Evolutionary conservation across 2,329 filamentous ascomycete genomes (phyloP).

Genomic region (Cephalotrichum gorgonifer): DNA sequence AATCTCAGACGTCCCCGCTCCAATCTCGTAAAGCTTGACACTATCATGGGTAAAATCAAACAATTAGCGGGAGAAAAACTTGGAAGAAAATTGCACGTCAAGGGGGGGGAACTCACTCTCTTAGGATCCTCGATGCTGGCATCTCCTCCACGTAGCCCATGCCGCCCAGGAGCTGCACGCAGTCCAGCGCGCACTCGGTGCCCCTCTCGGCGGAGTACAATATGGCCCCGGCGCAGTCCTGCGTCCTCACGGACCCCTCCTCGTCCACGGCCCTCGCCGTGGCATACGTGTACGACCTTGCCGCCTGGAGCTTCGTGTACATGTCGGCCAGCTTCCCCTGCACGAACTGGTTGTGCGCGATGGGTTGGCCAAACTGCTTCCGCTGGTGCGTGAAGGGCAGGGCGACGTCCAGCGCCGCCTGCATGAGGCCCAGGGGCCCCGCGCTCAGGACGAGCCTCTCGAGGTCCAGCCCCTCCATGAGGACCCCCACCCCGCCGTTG

Average conservation of each 20-base stretch:
- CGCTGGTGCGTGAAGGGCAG: constrained; percentile 84
- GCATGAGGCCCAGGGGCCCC: constrained; percentile 89
- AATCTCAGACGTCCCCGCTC: constrained; percentile 90
- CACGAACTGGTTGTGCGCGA: constrained; percentile 86
- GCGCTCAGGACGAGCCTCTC: constrained; percentile 87
- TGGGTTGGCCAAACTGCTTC: constrained; percentile 77
- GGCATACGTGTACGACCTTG: constrained; percentile 76
- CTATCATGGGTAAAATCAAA: constrained; percentile 20
- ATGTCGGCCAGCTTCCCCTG: constrained; percentile 93
- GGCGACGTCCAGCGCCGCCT: constrained; percentile 74
- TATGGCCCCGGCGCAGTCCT: constrained; percentile 92
- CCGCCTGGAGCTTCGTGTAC: constrained; percentile 86
- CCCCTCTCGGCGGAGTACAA: constrained; percentile 87
- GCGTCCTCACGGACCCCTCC: constrained; percentile 60
- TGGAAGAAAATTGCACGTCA: not conserved
- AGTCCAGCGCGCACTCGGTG: constrained; percentile 77
- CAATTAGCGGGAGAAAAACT: not conserved
- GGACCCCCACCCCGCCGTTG: constrained; percentile 74
- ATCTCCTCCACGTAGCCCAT: constrained; percentile 97
- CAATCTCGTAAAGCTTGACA: constrained; percentile 85
- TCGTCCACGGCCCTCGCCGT: constrained; percentile 77
- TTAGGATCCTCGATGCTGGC: constrained; percentile 71
- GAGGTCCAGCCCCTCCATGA: constrained; percentile 94
- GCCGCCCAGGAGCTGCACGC: constrained; percentile 84
- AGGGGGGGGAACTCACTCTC: constrained; percentile 43